phyloP scores from a whole-genome alignment of 371 early-diverging fungal genomes.

The Mucor sp. region DNA sequence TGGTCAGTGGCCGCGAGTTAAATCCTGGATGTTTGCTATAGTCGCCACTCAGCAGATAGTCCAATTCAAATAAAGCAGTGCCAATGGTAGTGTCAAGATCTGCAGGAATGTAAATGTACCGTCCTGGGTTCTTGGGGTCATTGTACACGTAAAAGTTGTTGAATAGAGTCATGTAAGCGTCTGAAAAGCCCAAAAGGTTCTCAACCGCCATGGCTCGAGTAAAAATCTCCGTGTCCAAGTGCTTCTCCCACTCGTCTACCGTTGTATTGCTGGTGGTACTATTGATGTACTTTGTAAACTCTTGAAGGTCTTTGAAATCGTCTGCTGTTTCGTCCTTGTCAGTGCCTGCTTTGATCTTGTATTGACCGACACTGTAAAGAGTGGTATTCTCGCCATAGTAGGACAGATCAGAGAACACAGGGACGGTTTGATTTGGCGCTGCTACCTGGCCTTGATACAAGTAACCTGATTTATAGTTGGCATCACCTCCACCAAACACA shows the following conservation, averaged over 20 bases:
- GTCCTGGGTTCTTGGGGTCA: conserved; percentile 4
- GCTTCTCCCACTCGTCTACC: conserved; percentile 28
- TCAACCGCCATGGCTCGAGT: conserved; percentile 33
- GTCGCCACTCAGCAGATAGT: conserved; percentile 21
- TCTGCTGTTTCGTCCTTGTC: not conserved
- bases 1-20: conserved; percentile 14
- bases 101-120: conserved; percentile 27
- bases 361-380: conserved; percentile 22
- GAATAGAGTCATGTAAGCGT: conserved; percentile 25
- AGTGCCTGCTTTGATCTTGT: conserved; percentile 28
- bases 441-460: conserved; percentile 29
- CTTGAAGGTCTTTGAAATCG: conserved; percentile 14
- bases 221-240: conserved; percentile 24
- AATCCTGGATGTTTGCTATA: conserved; percentile 34
- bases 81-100: conserved; percentile 40
- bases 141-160: conserved; percentile 37
- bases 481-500: conserved; percentile 31
- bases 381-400: conserved; percentile 21
- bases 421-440: not conserved
- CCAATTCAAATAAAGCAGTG: not conserved
- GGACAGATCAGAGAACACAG: conserved; percentile 19
- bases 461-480: conserved; percentile 28
- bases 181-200: conserved; percentile 31
- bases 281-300: conserved; percentile 33
- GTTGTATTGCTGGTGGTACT: conserved; percentile 5